Percentiles rank a stretch among this genome's conserved stretches.
Conservation (phyloP, 1,139 yeast genomes). For the Geotrichum bryndzae region DNA sequence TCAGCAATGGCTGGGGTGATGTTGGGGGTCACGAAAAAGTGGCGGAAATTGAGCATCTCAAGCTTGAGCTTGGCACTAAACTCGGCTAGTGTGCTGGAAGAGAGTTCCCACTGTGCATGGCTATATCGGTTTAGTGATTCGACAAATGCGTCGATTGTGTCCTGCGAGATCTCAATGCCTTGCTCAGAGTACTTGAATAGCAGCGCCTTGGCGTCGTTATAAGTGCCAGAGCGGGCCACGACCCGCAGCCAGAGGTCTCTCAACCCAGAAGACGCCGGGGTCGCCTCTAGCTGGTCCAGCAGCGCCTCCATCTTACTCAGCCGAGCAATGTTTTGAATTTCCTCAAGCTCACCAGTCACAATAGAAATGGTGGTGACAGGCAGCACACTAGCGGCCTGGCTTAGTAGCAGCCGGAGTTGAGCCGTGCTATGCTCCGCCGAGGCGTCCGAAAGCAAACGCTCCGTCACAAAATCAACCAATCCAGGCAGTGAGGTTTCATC, state of each 20-base stretch:
- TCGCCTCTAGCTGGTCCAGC: constrained; percentile 13
- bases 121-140: constrained; percentile 23
- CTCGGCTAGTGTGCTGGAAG: constrained; percentile 23
- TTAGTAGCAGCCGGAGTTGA: constrained; percentile 18
- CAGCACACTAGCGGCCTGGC: constrained; percentile 20
- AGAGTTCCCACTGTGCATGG: constrained; percentile 23
- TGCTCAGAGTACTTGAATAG: constrained; percentile 19
- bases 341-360: constrained; percentile 20
- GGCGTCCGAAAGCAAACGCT: background rate
- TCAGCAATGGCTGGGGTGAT: constrained; percentile 17
- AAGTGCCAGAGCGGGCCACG: constrained; percentile 28
- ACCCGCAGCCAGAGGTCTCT: constrained; percentile 30
- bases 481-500: constrained; percentile 14
- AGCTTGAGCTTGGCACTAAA: constrained; percentile 23
- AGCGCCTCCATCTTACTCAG: constrained; percentile 20
- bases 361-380: constrained; percentile 19
- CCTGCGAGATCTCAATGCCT: constrained; percentile 23
- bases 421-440: background rate
- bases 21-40: constrained; percentile 21
- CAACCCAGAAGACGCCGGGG: constrained; percentile 15
- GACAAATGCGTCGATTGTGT: constrained; percentile 27
- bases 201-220: constrained; percentile 26
- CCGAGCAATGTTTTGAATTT: constrained; percentile 19
- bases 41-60: constrained; percentile 22
- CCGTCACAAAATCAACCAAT: constrained; percentile 7